These are phyloP conservation scores for Cercophora sp. DNA, from an alignment of 495 filamentous ascomycete species.

Conservation along the genomic window DNA sequence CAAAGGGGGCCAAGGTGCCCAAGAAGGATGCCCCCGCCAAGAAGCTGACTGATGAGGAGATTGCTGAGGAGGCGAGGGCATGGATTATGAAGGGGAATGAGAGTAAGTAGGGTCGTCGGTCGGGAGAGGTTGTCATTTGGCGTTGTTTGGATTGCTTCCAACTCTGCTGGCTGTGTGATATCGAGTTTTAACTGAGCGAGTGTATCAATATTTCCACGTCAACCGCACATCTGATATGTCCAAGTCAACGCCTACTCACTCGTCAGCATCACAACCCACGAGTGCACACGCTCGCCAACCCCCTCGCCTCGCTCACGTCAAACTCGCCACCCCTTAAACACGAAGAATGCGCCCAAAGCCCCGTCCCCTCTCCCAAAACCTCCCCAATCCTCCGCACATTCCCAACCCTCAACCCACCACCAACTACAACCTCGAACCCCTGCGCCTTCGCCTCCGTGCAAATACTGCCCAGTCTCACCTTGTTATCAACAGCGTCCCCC, in stretches of 20 bases:
- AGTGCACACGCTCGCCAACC: background rate
- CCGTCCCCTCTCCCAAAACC: background rate
- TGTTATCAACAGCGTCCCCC: constrained; percentile 29
- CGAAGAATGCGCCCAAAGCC: constrained; percentile 7
- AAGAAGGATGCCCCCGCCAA: constrained; percentile 51
- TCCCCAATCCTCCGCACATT: constrained; percentile 24
- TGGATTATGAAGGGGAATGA: constrained; percentile 64
- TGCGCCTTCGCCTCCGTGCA: constrained; percentile 12
- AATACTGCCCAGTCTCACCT: constrained; percentile 24
- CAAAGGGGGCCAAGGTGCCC: constrained; percentile 80
- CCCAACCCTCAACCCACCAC: constrained; percentile 36
- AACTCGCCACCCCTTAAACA: background rate
- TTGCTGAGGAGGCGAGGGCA: constrained; percentile 39
- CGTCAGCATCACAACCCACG: background rate
- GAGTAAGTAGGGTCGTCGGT: constrained; percentile 57
- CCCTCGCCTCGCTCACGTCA: background rate
- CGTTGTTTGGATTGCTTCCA: background rate
- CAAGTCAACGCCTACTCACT: too few relatives aligned
- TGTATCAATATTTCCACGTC: background rate
- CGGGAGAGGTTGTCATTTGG: background rate
- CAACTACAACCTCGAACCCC: constrained; percentile 35
- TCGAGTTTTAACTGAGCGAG: background rate
- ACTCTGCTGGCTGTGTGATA: background rate
- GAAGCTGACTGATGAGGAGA: constrained; percentile 37
- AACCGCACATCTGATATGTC: background rate